Evolutionary conservation across 495 filamentous ascomycete genomes (phyloP).

Genomic region (Halenospora varia): DNA sequence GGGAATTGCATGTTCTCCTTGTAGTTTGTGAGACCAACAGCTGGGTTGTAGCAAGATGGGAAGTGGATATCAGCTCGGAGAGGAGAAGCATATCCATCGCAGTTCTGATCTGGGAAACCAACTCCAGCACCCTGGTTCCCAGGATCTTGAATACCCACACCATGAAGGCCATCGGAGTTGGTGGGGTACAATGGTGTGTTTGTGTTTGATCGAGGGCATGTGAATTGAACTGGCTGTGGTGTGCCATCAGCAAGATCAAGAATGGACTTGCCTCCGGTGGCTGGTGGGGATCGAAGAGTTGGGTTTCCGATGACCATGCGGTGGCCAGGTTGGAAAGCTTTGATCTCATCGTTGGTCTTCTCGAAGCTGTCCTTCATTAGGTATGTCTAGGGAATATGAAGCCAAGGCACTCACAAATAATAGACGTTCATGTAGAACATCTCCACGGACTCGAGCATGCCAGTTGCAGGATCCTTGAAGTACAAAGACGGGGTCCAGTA

Average conservation of each 20-base stretch:
- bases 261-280: slow-evolving; percentile 28
- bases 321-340: slow-evolving; percentile 60
- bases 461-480: slow-evolving; percentile 56
- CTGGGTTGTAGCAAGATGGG: slow-evolving; percentile 83
- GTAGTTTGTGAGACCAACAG: slow-evolving; percentile 59
- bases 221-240: slow-evolving; percentile 42
- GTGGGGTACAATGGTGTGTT: slow-evolving; percentile 19
- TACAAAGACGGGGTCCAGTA: slow-evolving; percentile 72
- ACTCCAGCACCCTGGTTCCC: slow-evolving; percentile 37
- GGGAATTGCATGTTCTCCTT: slow-evolving; percentile 58
- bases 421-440: slow-evolving; percentile 61
- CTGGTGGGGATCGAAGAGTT: slow-evolving; percentile 38
- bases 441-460: slow-evolving; percentile 61
- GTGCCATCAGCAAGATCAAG: slow-evolving; percentile 19
- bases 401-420: slow-evolving; percentile 54
- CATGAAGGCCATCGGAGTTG: slow-evolving; percentile 23
- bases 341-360: slow-evolving; percentile 19
- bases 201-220: slow-evolving; percentile 39
- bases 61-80: slow-evolving; percentile 83
- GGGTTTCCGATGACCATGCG: slow-evolving; percentile 72
- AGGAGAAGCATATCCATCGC: slow-evolving; percentile 44
- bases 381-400: slow-evolving; percentile 30
- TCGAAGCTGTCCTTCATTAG: slow-evolving; percentile 34
- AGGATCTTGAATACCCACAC: slow-evolving; percentile 43
- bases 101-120: slow-evolving; percentile 52